Conservation (phyloP, 768 basidiomycete genomes). For the Phanerochaete carnosa region DNA sequence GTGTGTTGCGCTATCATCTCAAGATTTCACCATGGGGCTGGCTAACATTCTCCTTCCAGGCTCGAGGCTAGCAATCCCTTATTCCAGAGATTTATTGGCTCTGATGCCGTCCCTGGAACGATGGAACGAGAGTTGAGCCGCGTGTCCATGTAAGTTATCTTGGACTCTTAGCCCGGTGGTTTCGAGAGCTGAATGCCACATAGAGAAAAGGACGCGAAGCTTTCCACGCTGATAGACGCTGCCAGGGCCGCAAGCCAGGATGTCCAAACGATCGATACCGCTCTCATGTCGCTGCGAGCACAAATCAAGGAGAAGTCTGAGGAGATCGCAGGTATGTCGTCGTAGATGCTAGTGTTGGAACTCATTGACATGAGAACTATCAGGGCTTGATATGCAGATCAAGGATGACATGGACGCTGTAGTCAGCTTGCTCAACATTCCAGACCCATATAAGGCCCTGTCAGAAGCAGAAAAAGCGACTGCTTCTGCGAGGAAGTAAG, state of each 20-base stretch:
- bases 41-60: constrained; percentile 49
- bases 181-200: neutral
- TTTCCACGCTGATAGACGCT: constrained; percentile 43
- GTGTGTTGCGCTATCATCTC: constrained; percentile 44
- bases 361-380: neutral
- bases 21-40: no score
- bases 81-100: constrained; percentile 61
- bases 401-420: constrained; percentile 26
- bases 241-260: constrained; percentile 45
- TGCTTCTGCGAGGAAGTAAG: constrained; percentile 39
- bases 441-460: neutral
- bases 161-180: neutral
- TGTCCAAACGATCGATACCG: constrained; percentile 63
- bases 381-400: constrained; percentile 50
- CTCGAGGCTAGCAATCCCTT: constrained; percentile 57
- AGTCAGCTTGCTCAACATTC: neutral
- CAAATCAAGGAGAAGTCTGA: constrained; percentile 61
- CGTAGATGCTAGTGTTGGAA: neutral
- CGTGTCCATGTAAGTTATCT: constrained; percentile 46
- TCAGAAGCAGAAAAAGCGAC: constrained; percentile 10
- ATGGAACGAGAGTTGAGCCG: constrained; percentile 76
- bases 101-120: constrained; percentile 52
- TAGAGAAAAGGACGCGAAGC: constrained; percentile 70
- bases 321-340: constrained; percentile 55
- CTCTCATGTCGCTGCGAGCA: constrained; percentile 53